A percentile compares a stretch with the other conserved stretches of the same genome.
Conservation (phyloP, 2,329 filamentous ascomycete genomes). For the Incumbomyces delicatus region DNA sequence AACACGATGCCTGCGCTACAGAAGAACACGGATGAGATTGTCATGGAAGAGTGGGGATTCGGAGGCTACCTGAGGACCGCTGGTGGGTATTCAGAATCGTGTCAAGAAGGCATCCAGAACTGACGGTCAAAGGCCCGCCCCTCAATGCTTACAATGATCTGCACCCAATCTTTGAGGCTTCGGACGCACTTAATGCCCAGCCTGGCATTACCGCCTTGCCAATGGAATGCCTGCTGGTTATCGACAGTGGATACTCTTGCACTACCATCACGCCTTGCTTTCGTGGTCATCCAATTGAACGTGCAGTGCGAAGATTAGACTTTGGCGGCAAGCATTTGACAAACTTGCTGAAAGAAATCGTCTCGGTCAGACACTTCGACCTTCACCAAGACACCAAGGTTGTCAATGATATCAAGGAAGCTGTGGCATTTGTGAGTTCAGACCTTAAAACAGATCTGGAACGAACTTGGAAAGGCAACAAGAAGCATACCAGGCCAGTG, state of each 20-base stretch:
- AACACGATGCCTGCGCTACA: conserved; percentile 74
- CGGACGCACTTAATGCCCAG: conserved; percentile 29
- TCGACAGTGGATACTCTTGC: conserved; percentile 88
- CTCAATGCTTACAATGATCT: conserved; percentile 78
- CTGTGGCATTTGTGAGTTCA: conserved; percentile 69
- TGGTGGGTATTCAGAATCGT: conserved; percentile 36
- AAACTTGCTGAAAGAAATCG: conserved; percentile 80
- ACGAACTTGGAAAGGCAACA: conserved; percentile 68
- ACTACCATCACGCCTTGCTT: conserved; percentile 84
- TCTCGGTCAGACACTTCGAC: conserved; percentile 87
- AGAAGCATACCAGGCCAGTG: conserved; percentile 24
- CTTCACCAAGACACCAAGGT: conserved; percentile 90
- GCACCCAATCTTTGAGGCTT: conserved; percentile 57
- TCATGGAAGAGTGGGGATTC: conserved; percentile 97
- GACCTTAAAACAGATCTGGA: conserved; percentile 74
- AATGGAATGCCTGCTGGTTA: conserved; percentile 75
- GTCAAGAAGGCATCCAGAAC: neutral
- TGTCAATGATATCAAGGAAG: conserved; percentile 93
- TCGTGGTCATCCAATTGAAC: conserved; percentile 67
- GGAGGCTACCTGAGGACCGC: conserved; percentile 69
- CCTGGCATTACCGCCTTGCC: conserved; percentile 31
- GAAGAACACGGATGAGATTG: conserved; percentile 85
- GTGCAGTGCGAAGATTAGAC: conserved; percentile 73
- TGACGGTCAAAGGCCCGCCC: conserved; percentile 46
- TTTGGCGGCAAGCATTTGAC: conserved; percentile 88